Percentiles rank a stretch among this genome's conserved stretches.
phyloP scores from a whole-genome alignment of 192 early-diverging fungal species.

The Coemansia sp. region DNA sequence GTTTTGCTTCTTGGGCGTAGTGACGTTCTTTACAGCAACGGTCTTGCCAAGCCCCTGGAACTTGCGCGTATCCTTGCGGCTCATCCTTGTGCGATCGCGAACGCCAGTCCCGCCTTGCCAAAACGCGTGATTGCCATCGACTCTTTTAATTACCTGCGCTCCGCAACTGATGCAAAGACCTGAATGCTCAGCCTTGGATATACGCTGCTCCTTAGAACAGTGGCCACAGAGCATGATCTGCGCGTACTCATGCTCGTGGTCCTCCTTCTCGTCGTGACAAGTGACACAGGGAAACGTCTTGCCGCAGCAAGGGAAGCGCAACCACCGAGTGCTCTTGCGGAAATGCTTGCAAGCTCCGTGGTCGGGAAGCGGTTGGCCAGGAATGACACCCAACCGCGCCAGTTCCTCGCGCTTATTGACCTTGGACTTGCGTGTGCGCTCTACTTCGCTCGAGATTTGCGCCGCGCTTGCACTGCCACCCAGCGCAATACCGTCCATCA shows the following conservation, averaged over 20 bases:
- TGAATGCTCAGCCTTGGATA: constrained; percentile 49
- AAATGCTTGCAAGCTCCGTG: constrained; percentile 86
- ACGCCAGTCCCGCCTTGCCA: constrained; percentile 94
- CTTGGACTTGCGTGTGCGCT: constrained; percentile 53
- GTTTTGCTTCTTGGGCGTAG: constrained; percentile 27
- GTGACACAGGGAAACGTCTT: constrained; percentile 80
- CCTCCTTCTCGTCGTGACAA: constrained; percentile 80
- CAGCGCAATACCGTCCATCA: constrained; percentile 40
- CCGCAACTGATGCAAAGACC: constrained; percentile 65
- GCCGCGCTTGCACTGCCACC: constrained; percentile 40
- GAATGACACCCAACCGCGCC: constrained; percentile 63
- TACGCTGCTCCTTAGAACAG: constrained; percentile 78
- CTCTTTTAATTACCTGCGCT: constrained; percentile 57
- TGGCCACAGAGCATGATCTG: constrained; percentile 83
- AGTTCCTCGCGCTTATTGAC: constrained; percentile 57
- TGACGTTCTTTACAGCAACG: constrained; percentile 42
- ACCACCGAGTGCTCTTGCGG: constrained; percentile 84
- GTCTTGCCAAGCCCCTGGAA: constrained; percentile 65
- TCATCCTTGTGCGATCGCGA: constrained; percentile 73
- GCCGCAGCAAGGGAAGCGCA: constrained; percentile 90
- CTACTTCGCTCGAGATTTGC: constrained; percentile 47
- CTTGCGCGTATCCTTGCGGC: constrained; percentile 71
- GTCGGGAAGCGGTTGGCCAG: constrained; percentile 74
- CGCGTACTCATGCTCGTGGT: constrained; percentile 69
- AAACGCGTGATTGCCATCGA: constrained; percentile 63